Evolutionary conservation across 2,329 filamentous ascomycete genomes (phyloP).

Genomic region (Cladosporium sphaerospermum): DNA sequence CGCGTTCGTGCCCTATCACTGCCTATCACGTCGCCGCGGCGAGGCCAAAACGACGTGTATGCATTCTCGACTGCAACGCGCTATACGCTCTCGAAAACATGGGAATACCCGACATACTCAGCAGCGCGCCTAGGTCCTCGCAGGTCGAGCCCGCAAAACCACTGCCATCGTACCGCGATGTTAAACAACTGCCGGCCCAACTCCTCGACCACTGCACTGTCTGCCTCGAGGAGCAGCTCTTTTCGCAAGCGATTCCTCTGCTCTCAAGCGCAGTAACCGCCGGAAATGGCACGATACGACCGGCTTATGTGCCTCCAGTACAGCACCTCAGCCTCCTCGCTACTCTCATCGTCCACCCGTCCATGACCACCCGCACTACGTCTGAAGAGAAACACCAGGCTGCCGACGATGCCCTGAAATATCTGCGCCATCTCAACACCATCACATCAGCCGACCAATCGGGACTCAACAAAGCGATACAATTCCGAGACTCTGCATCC

Average conservation of each 20-base stretch:
- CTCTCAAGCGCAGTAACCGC: slow-evolving; percentile 58
- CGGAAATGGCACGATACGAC: slow-evolving; percentile 39
- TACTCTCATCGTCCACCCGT: slow-evolving; percentile 76
- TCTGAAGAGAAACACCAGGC: slow-evolving; percentile 56
- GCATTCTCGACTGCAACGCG: too few relatives aligned
- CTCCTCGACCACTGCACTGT: slow-evolving; percentile 62
- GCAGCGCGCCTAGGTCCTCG: slow-evolving; percentile 2
- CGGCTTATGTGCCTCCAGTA: slow-evolving; percentile 61
- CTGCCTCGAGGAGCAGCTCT: slow-evolving; percentile 69
- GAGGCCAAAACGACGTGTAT: too few relatives aligned
- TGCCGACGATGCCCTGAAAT: slow-evolving; percentile 60
- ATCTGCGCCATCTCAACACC: slow-evolving; percentile 61
- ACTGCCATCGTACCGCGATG: slow-evolving; percentile 13
- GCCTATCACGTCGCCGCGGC: too few relatives aligned
- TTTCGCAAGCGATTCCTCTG: slow-evolving; percentile 42
- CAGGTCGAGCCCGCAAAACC: neutral
- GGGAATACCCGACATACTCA: neutral
- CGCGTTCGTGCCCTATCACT: too few relatives aligned
- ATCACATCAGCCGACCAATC: slow-evolving; percentile 64
- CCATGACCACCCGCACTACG: slow-evolving; percentile 65
- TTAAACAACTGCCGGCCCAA: slow-evolving; percentile 50
- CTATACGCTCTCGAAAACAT: neutral
- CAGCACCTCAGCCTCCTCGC: slow-evolving; percentile 70
- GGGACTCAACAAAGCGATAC: slow-evolving; percentile 65
- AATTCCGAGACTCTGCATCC: slow-evolving; percentile 44